These are phyloP conservation scores for Dissoconium aciculare DNA, from an alignment of 2,329 filamentous ascomycete species.

Conservation along the genomic window DNA sequence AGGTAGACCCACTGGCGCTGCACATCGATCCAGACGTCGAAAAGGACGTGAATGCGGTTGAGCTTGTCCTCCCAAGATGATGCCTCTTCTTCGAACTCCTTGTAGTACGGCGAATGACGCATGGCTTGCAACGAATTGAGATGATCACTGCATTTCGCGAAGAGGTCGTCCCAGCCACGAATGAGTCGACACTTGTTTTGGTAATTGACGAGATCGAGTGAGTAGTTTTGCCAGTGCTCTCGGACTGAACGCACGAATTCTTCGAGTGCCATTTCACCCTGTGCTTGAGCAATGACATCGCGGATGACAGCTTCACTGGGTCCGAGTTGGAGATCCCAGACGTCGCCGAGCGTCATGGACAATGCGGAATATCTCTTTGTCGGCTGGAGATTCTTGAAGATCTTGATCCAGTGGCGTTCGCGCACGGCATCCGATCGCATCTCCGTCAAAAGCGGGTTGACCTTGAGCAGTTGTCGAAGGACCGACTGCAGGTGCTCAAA, in stretches of 20 bases:
- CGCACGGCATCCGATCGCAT: conserved; percentile 93
- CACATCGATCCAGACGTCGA: conserved; percentile 99
- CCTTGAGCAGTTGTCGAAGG: conserved; percentile 74
- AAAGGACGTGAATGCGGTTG: conserved; percentile 90
- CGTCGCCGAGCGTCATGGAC: conserved; percentile 91
- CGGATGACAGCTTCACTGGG: conserved; percentile 77
- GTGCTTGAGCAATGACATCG: conserved; percentile 86
- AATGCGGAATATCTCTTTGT: conserved; percentile 87
- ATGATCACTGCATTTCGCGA: conserved; percentile 96
- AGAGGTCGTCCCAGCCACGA: conserved; percentile 93
- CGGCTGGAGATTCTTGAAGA: conserved; percentile 89
- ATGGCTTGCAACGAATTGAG: conserved; percentile 95
- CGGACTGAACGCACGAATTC: conserved; percentile 94
- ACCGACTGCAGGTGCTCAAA: conserved; percentile 96
- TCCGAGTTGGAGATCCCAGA: conserved; percentile 90
- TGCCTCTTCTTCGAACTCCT: conserved; percentile 96
- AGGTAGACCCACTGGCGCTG: conserved; percentile 99
- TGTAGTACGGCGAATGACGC: conserved; percentile 98
- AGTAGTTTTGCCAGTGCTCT: conserved; percentile 92
- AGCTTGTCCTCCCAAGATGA: conserved; percentile 95
- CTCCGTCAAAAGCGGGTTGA: conserved; percentile 74
- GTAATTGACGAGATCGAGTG: conserved; percentile 87
- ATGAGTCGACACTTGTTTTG: conserved; percentile 97
- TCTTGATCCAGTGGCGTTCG: conserved; percentile 93
- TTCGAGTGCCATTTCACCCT: conserved; percentile 95